Evolutionary conservation across 257 asterid genomes (phyloP).

Genomic region (Solanum megistacrolobum): DNA sequence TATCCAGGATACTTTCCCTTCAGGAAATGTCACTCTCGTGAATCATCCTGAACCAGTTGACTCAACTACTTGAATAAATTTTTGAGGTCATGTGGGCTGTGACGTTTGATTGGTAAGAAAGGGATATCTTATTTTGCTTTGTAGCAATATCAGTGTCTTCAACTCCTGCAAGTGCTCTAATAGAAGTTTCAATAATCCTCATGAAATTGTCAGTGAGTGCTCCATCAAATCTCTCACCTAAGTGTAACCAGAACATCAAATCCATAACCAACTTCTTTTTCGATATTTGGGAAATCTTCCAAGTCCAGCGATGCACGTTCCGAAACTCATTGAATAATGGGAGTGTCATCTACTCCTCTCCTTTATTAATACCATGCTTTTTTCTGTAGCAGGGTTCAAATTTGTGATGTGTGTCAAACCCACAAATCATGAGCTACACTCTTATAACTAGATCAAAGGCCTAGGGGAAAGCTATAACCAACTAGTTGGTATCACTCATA

Average conservation of each 20-base stretch:
- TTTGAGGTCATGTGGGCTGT: conserved; percentile 14
- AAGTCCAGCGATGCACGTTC: not conserved
- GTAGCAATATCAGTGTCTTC: conserved; percentile 10
- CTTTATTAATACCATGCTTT: not conserved
- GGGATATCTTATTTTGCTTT: conserved; percentile 7
- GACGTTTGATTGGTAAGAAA: conserved; percentile 17
- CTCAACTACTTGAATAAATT: conserved; percentile 17
- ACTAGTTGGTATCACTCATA: not conserved
- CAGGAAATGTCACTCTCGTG: conserved; percentile 24
- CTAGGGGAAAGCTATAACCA: not conserved
- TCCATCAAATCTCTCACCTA: conserved; percentile 11
- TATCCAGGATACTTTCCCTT: conserved; percentile 7
- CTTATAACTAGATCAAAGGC: not conserved
- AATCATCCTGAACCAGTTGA: conserved; percentile 17
- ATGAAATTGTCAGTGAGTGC: not conserved
- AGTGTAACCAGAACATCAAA: not conserved
- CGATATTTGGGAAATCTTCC: not conserved
- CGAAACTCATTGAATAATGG: not conserved
- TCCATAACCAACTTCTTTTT: not conserved
- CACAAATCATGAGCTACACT: not conserved
- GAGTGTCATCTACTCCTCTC: not conserved
- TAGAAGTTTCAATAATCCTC: conserved; percentile 13
- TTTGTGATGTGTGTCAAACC: not conserved
- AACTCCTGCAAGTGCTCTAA: conserved; percentile 23
- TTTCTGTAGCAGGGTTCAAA: not conserved